Evolutionary conservation across 2,329 filamentous ascomycete species (phyloP).

Genomic region (Aspergillus spinulosporus): DNA sequence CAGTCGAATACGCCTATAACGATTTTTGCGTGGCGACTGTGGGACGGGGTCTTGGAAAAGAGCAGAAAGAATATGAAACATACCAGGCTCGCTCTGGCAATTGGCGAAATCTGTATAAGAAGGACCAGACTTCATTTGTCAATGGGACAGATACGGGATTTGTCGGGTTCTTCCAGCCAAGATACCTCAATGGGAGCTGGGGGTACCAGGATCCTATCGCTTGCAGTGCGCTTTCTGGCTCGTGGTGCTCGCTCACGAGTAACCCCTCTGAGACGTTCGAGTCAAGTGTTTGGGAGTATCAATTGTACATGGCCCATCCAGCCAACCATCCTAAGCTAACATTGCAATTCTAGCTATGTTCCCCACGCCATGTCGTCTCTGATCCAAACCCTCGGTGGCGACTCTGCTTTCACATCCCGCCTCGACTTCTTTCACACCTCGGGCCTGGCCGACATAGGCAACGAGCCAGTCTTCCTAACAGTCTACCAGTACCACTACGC

Average conservation of each 20-base stretch:
- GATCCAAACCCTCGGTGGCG: conserved; percentile 60
- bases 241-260: conserved; percentile 33
- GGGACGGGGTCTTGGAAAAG: conserved; percentile 55
- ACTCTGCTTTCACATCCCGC: conserved; percentile 56
- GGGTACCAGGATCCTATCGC: conserved; percentile 54
- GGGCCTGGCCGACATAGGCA: conserved; percentile 65
- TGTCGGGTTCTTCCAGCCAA: conserved; percentile 70
- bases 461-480: conserved; percentile 63
- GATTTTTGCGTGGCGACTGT: conserved; percentile 68
- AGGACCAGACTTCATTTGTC: conserved; percentile 58
- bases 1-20: conserved; percentile 74
- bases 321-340: no score
- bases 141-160: conserved; percentile 66
- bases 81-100: conserved; percentile 62
- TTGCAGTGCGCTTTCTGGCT: not conserved
- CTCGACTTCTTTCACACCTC: conserved; percentile 65
- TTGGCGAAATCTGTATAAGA: conserved; percentile 69
- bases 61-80: conserved; percentile 52
- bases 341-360: conserved; percentile 44
- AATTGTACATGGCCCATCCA: conserved; percentile 22
- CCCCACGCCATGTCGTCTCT: conserved; percentile 55
- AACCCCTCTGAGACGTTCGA: conserved; percentile 36
- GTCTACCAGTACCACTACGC: conserved; percentile 71
- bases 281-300: conserved; percentile 40
- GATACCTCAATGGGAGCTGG: conserved; percentile 68